These are phyloP conservation scores for Carex kokanica DNA, from an alignment of 176 grass and related monocot species.

Conservation along the genomic window DNA sequence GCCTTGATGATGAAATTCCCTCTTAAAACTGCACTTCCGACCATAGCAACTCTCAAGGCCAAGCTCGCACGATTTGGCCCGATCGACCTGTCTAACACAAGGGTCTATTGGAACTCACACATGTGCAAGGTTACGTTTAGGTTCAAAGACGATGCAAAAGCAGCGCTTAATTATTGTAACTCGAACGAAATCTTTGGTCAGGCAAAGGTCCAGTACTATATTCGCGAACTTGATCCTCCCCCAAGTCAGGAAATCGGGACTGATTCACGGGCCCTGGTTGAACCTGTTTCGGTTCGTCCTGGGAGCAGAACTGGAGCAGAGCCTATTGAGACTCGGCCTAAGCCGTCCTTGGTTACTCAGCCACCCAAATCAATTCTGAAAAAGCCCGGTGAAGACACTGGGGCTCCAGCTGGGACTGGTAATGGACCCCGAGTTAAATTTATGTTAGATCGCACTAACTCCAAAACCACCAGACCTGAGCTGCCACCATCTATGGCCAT, in stretches of 20 bases:
- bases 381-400: conserved; percentile 44
- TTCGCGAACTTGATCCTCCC: conserved; percentile 47
- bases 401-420: background rate
- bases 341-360: conserved; percentile 5
- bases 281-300: conserved; percentile 37
- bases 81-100: conserved; percentile 66
- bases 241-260: conserved; percentile 4
- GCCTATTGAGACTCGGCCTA: conserved; percentile 36
- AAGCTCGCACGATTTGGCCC: conserved; percentile 82
- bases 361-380: conserved; percentile 75
- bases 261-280: conserved; percentile 9
- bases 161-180: conserved; percentile 56
- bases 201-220: conserved; percentile 43
- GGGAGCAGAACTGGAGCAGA: conserved; percentile 46
- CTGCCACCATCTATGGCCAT: background rate
- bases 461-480: conserved; percentile 26
- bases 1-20: conserved; percentile 91
- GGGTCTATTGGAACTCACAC: conserved; percentile 93
- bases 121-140: conserved; percentile 85
- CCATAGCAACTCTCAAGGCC: conserved; percentile 79
- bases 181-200: conserved; percentile 74
- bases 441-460: conserved; percentile 41
- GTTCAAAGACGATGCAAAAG: conserved; percentile 58
- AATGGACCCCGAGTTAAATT: conserved; percentile 66
- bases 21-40: conserved; percentile 56